Conservation (phyloP, 306 rosid genomes). For the Trifolium fragiferum region DNA sequence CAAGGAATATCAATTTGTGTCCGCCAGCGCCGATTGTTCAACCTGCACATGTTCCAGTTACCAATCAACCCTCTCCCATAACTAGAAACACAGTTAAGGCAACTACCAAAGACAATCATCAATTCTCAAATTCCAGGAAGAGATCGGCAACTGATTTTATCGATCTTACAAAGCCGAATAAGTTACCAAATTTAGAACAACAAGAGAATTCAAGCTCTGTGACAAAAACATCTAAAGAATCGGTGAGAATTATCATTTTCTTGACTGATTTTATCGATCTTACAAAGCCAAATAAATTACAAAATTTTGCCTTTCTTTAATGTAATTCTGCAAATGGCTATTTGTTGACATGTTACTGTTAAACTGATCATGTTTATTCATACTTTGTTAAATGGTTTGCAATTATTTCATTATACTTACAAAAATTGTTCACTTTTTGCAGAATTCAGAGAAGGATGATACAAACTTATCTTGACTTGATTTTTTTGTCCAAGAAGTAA, state of each 20-base stretch:
- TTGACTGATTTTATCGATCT: too few relatives aligned
- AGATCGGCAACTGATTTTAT: neutral
- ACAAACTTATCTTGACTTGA: neutral
- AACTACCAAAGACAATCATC: neutral
- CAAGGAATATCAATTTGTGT: constrained; percentile 3
- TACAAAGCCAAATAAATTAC: too few relatives aligned
- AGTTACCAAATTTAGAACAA: neutral
- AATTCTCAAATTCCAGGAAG: neutral
- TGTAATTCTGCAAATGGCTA: too few relatives aligned
- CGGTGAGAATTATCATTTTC: neutral
- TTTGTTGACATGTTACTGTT: neutral
- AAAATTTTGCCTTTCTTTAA: too few relatives aligned
- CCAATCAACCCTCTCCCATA: neutral
- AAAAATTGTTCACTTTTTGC: neutral
- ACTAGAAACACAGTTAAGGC: neutral
- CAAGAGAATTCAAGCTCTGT: neutral
- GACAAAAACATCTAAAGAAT: neutral
- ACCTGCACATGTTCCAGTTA: neutral
- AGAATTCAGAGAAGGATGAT: neutral
- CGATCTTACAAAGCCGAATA: neutral
- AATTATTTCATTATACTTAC: too few relatives aligned
- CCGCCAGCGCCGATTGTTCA: neutral
- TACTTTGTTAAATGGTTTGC: too few relatives aligned
- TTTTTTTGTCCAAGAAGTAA: neutral
- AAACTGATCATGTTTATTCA: too few relatives aligned